phyloP scores from a whole-genome alignment of 1,284 basidiomycete species.

The Meripilus lineatus region DNA sequence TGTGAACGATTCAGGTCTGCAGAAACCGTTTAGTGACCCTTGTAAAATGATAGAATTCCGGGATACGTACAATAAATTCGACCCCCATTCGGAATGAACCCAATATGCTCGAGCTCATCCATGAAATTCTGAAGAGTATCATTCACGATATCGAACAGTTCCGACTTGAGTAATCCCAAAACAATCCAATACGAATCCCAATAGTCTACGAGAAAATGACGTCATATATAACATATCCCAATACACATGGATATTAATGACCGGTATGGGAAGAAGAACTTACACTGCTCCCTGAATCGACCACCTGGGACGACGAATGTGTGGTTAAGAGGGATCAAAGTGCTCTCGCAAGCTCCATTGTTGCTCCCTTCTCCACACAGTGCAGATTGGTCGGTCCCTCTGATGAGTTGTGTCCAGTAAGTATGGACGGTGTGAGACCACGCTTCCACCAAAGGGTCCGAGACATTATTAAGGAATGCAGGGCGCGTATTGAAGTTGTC shows the following conservation, averaged over 20 bases:
- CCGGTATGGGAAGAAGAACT: conserved; percentile 18
- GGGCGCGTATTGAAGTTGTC: conserved; percentile 63
- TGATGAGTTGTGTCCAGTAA: conserved; percentile 79
- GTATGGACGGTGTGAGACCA: conserved; percentile 77
- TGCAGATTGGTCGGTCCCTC: conserved; percentile 66
- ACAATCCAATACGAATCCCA: conserved; percentile 90
- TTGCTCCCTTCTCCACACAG: conserved; percentile 52
- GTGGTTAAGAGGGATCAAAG: conserved; percentile 85
- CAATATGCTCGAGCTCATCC: conserved; percentile 78
- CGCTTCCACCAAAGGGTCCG: conserved; percentile 65
- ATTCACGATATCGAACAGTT: conserved; percentile 71
- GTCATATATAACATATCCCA: not conserved
- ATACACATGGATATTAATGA: not conserved
- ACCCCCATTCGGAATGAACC: conserved; percentile 93
- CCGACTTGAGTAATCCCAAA: conserved; percentile 76
- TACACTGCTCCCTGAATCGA: conserved; percentile 67
- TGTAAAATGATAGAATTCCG: not conserved
- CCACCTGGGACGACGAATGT: conserved; percentile 88
- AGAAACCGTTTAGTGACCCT: too few species aligned
- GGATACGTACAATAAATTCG: conserved; percentile 65
- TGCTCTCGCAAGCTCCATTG: conserved; percentile 65
- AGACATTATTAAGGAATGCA: conserved; percentile 67
- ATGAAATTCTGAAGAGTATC: conserved; percentile 87
- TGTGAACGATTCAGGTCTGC: conserved; percentile 85
- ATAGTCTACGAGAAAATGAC: conserved; percentile 44